phyloP scores from a whole-genome alignment of 1,284 basidiomycete genomes.

The Agaricales sp. region DNA sequence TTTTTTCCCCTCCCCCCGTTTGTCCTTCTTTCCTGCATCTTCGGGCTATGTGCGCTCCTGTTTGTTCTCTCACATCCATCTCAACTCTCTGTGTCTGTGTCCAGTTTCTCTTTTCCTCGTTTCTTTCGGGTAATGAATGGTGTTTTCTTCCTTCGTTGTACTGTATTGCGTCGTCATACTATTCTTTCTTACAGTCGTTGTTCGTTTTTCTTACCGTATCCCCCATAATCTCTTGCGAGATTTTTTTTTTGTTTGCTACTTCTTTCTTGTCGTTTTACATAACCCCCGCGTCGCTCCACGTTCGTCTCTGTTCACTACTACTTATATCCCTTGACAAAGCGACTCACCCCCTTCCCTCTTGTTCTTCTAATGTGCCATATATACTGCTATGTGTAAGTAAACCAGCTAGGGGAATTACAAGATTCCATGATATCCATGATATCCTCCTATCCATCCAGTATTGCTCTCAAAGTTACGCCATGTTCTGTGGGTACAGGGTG shows the following conservation, averaged over 20 bases:
- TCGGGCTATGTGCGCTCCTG: slow-evolving; percentile 3
- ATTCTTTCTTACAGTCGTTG: background rate
- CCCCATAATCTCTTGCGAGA: no score
- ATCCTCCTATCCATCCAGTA: no score
- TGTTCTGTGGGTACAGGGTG: no score
- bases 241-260: slow-evolving; percentile 11
- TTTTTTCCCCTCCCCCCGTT: no score
- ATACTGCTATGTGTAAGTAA: background rate
- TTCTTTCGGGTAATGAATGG: slow-evolving; percentile 4
- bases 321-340: slow-evolving; percentile 9
- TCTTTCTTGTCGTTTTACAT: slow-evolving; percentile 7
- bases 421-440: no score
- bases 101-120: slow-evolving; percentile 5
- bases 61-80: slow-evolving; percentile 3
- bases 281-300: slow-evolving; percentile 7
- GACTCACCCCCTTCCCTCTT: slow-evolving; percentile 9
- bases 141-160: background rate
- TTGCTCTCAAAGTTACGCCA: no score
- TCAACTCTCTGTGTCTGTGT: slow-evolving; percentile 3
- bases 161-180: background rate
- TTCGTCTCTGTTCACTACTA: no score
- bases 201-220: slow-evolving; percentile 6
- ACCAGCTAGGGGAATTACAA: background rate
- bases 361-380: slow-evolving; percentile 6
- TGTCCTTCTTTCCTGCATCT: slow-evolving; percentile 10